phyloP scores from a whole-genome alignment of 768 basidiomycete genomes.

The Lentinula detonsa region DNA sequence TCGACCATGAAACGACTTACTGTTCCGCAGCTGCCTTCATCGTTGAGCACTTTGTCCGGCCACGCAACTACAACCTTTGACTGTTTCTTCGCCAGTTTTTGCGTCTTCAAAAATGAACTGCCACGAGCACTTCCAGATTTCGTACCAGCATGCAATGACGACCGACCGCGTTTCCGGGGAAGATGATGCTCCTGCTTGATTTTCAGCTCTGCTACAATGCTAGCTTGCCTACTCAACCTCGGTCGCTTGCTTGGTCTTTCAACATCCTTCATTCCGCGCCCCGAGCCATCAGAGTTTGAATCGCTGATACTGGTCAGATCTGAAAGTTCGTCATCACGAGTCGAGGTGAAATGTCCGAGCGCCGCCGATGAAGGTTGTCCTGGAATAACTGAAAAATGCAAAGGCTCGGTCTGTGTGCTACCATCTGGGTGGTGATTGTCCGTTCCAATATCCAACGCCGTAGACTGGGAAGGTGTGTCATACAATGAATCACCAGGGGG shows the following conservation, averaged over 20 bases:
- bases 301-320: constrained; percentile 1
- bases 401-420: background rate
- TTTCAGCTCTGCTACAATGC: background rate
- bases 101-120: background rate
- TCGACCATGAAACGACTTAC: background rate
- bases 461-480: background rate
- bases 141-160: background rate
- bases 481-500: background rate
- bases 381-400: background rate
- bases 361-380: background rate
- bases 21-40: background rate
- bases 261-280: background rate
- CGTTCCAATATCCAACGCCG: background rate
- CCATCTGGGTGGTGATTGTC: background rate
- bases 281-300: background rate
- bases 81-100: background rate
- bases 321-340: background rate
- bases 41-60: background rate
- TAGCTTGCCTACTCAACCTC: background rate
- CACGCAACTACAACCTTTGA: background rate
- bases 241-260: background rate
- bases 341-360: background rate
- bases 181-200: background rate
- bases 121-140: background rate
- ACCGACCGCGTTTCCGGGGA: background rate